A percentile compares a stretch with the other conserved stretches of the same genome.
phyloP scores from a whole-genome alignment of 805 yeast genomes.

The Saccharomycopsis selenospora region DNA sequence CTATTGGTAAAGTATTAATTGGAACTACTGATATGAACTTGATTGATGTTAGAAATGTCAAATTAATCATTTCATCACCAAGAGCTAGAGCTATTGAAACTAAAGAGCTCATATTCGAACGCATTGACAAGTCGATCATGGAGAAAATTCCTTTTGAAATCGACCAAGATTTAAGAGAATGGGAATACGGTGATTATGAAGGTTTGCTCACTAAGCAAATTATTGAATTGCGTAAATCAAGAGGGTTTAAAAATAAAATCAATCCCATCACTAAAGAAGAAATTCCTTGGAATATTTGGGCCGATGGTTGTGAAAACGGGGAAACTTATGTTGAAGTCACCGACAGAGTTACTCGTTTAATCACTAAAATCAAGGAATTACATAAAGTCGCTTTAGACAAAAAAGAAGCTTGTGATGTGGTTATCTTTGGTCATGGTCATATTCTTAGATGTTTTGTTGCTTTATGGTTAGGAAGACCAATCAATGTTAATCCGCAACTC shows the following conservation, averaged over 20 bases:
- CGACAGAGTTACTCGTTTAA: constrained; percentile 62
- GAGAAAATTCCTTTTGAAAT: constrained; percentile 38
- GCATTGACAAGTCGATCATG: constrained; percentile 37
- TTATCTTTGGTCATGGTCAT: constrained; percentile 92
- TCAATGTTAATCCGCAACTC: constrained; percentile 63
- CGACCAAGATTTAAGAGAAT: constrained; percentile 75
- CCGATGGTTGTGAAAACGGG: constrained; percentile 90
- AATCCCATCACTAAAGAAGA: constrained; percentile 14
- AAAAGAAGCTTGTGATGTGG: constrained; percentile 56
- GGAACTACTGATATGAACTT: constrained; percentile 44
- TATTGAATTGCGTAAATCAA: constrained; percentile 44
- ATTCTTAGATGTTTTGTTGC: constrained; percentile 84
- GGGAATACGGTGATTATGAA: constrained; percentile 97
- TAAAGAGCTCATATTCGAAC: constrained; percentile 51
- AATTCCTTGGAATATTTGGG: constrained; percentile 72
- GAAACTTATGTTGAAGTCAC: constrained; percentile 64
- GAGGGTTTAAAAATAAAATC: constrained; percentile 41
- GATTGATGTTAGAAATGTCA: constrained; percentile 56
- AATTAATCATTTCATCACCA: constrained; percentile 71
- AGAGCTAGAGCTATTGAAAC: constrained; percentile 75
- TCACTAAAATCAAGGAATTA: constrained; percentile 52
- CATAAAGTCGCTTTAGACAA: constrained; percentile 49
- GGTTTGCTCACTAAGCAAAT: constrained; percentile 70
- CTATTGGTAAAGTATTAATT: constrained; percentile 66
- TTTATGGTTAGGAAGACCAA: constrained; percentile 67